phyloP scores from a whole-genome alignment of 192 early-diverging fungal species.

The Gigaspora rosea region DNA sequence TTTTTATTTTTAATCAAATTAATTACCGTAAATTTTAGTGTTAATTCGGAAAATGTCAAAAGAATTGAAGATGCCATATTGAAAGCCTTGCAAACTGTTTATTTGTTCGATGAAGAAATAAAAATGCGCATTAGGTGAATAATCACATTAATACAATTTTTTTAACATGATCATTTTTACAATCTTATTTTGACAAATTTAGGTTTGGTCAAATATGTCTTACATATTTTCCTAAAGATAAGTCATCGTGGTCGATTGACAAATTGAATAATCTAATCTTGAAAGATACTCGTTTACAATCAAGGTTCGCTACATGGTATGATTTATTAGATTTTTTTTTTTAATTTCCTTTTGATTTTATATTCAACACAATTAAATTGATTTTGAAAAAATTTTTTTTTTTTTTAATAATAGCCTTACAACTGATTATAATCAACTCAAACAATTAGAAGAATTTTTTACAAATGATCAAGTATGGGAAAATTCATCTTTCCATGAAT shows the following conservation, averaged over 20 bases:
- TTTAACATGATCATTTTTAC: not conserved
- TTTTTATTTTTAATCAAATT: not conserved
- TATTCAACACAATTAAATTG: not conserved
- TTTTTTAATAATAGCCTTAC: slow-evolving; percentile 34
- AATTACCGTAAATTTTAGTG: slow-evolving; percentile 5
- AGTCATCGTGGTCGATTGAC: slow-evolving; percentile 8
- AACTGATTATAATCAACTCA: slow-evolving; percentile 11
- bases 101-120: slow-evolving; percentile 43
- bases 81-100: slow-evolving; percentile 35
- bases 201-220: slow-evolving; percentile 47
- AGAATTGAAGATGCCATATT: slow-evolving; percentile 26
- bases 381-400: not conserved
- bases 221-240: slow-evolving; percentile 37
- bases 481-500: slow-evolving; percentile 10
- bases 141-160: no score
- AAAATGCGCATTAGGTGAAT: slow-evolving; percentile 35
- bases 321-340: not conserved
- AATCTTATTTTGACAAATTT: not conserved
- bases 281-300: slow-evolving; percentile 31
- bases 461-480: slow-evolving; percentile 17
- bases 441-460: slow-evolving; percentile 36
- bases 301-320: slow-evolving; percentile 42
- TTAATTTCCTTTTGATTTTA: not conserved
- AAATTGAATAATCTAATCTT: slow-evolving; percentile 37
- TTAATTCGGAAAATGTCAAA: slow-evolving; percentile 14